Evolutionary conservation across 192 early-diverging fungal genomes (phyloP), one percentile per base, ranked within the genome.

Genomic region (Linnemannia schmuckeri): DNA sequence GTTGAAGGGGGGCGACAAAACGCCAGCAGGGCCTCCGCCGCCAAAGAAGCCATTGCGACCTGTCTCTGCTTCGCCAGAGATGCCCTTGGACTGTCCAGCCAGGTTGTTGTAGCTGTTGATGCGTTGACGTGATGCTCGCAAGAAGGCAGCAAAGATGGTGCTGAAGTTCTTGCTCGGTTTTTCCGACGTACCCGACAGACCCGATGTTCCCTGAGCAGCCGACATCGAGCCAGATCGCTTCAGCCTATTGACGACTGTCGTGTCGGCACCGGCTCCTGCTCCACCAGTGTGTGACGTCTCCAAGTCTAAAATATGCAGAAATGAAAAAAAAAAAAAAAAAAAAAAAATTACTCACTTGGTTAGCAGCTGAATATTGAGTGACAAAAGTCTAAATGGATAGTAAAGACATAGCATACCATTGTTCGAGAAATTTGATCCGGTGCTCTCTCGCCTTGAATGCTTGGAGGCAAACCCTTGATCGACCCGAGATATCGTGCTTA

Each of bases 351-450:
- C 27, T n/a, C 20, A 57, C 24, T 18, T 38, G n/a, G n/a, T 27
- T 57, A 52, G 49, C 49, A 52, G 49, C 18, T 52, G 49, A 18
- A 41, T n/a, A 24, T 22, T 42, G 2, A 37, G 20, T 73, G 44
- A 72, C 24, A 37, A 40, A 69, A 12, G 2, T 30, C 30, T 12
- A 33, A 66, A 70, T 41, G 0, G 15, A 13, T 12, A 52, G 37
- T 55, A 27, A 44, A 2, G 24, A 30, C 4, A 61, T 49, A 24
- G 24, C 41, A 55, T 86, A 86, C 79, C 83, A 69, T 77, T 33
- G 35, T 87, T 84, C 12, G 90, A 83, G 72, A 90, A 91, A 57
- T 88, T 89, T 1, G 91, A 90, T 30, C 91, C 87, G 38, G 81
- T 75, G 38, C 91, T 92, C 55, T 89, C 88, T 63, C 89, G 88